Percentiles rank a stretch among this genome's conserved stretches.
These are phyloP conservation scores for Auriculariales sp. DNA, from an alignment of 768 basidiomycete species.

Conservation along the genomic window DNA sequence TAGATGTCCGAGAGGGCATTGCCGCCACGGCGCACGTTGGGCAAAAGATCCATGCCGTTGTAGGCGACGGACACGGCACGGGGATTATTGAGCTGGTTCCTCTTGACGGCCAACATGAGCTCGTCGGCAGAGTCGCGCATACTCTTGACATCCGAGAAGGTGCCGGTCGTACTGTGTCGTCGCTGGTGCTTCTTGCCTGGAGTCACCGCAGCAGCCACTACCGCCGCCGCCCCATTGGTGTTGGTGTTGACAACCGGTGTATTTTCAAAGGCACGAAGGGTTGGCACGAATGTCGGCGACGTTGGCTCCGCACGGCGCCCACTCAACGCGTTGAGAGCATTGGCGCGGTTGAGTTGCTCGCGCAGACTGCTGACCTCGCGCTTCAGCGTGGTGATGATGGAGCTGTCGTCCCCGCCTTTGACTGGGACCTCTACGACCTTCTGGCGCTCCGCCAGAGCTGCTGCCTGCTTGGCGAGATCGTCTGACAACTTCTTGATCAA, in stretches of 20 bases:
- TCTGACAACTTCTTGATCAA: slow-evolving; percentile 68
- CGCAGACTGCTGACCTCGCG: slow-evolving; percentile 84
- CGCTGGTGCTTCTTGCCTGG: slow-evolving; percentile 51
- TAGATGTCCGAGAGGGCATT: slow-evolving; percentile 57
- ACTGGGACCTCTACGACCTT: slow-evolving; percentile 39
- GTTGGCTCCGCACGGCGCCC: slow-evolving; percentile 53
- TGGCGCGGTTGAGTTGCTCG: slow-evolving; percentile 92
- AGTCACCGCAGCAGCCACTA: slow-evolving; percentile 17
- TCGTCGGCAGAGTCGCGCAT: slow-evolving; percentile 68
- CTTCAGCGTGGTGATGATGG: slow-evolving; percentile 78
- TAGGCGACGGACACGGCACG: slow-evolving; percentile 83
- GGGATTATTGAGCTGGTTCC: slow-evolving; percentile 53
- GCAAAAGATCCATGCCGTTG: slow-evolving; percentile 62
- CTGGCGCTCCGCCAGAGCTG: slow-evolving; percentile 65
- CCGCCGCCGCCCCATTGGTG: slow-evolving; percentile 26
- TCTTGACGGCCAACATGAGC: slow-evolving; percentile 57
- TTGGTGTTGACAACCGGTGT: slow-evolving; percentile 11
- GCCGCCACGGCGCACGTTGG: slow-evolving; percentile 42
- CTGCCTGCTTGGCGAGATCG: slow-evolving; percentile 58
- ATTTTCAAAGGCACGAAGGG: slow-evolving; percentile 42
- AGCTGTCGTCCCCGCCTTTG: slow-evolving; percentile 67
- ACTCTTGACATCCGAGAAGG: slow-evolving; percentile 43
- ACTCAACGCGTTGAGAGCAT: slow-evolving; percentile 78
- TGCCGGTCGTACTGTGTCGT: slow-evolving; percentile 76
- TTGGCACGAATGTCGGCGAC: slow-evolving; percentile 79